Evolutionary conservation across 108 stramenopile species (phyloP).

Genomic region (Nitzschia palea): DNA sequence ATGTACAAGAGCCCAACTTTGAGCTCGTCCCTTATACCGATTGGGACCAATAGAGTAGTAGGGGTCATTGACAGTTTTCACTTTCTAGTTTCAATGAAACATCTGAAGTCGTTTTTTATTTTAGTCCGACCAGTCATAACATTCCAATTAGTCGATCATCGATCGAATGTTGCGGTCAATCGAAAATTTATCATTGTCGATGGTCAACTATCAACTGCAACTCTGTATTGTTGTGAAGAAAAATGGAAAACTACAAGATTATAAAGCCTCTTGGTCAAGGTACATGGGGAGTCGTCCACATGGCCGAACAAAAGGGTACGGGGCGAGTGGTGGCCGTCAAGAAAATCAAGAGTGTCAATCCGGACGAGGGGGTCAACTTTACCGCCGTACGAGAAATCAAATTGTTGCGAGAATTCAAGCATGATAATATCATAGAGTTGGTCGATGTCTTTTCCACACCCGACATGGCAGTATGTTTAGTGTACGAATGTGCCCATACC

Average conservation of each 20-base stretch:
- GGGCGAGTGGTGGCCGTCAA: constrained; percentile 89
- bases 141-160: no score
- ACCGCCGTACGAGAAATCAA: constrained; percentile 96
- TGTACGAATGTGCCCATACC: constrained; percentile 89
- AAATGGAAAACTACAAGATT: constrained; percentile 89
- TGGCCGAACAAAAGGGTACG: constrained; percentile 84
- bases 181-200: no score
- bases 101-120: no score
- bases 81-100: no score
- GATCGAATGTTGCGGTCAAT: no score
- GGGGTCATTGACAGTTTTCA: no score
- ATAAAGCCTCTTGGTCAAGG: constrained; percentile 86
- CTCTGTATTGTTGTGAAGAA: no score
- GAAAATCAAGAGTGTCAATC: constrained; percentile 86
- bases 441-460: constrained; percentile 87
- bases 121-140: no score
- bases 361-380: constrained; percentile 92
- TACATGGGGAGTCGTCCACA: constrained; percentile 93
- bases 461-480: constrained; percentile 83
- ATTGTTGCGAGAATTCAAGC: constrained; percentile 89
- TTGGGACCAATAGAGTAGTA: constrained; percentile 13
- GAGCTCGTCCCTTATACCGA: constrained; percentile 39
- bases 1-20: constrained; percentile 41
- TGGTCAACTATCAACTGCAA: no score
- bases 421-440: constrained; percentile 91